Base-by-base conservation (phyloP, 495 filamentous ascomycete genomes). In the Pseudotulostoma volvatum region DNA sequence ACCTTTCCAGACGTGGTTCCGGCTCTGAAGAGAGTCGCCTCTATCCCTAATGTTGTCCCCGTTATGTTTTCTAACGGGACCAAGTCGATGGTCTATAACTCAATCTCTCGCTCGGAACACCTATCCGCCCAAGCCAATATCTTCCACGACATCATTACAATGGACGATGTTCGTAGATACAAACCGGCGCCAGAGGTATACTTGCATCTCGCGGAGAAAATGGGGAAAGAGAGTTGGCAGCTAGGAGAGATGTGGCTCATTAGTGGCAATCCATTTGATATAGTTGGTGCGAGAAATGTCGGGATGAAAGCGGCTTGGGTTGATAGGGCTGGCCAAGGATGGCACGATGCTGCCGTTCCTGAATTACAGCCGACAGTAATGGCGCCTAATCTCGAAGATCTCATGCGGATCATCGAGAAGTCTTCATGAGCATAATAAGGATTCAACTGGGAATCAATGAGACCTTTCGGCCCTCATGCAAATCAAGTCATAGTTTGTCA, bases 11-110 rank as follows among this genome's bases (percentile, higher is more conserved):
- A 88, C 47, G 76, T 82, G 7, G 39, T 61, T 4, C 50, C 60
- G 1, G 67, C 70, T 2, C 55, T 83, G 20, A 41, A 61, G 21
- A 44, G 53, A 11, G 44, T 77, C 13, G 34, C 68, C 1, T 44
- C 57, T 8, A 49, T 56, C 28, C 45, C 56, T 1, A 37, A 39
- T 14, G 43, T 79, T 13, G 57, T 64, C 9, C 52, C 77, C 1
- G 75, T 79, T 36, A 56, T 85, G 15, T 92, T 90, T 56, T 80
- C 79, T 8, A 92, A 87, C 45, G 83, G 82, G 17, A 76, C 73
- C 0, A 53, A 63, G 2, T 44, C 51, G 1, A 84, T 84, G 77
- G 61, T 87, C 7, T 58, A 61, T 1, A 67, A 67, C 17, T 77
- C 75, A 17, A 54, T 86, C 1, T 48, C 56, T 7, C 54, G 59